Evolutionary conservation across 768 basidiomycete genomes (phyloP).

Genomic region (Pleurotus citrinopileatus): DNA sequence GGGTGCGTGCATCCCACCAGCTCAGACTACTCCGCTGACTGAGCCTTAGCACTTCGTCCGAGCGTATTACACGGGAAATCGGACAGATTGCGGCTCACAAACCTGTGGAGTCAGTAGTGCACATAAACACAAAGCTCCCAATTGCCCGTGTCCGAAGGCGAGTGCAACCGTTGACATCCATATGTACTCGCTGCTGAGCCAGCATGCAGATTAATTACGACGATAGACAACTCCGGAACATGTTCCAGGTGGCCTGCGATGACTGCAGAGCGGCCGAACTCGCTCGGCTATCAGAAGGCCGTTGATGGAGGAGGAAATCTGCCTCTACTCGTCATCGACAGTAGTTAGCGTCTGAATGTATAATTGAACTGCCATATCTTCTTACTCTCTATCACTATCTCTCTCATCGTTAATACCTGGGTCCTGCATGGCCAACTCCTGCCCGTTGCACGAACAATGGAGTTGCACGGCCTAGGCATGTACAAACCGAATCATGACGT

Average conservation of each 20-base stretch:
- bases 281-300: slow-evolving; percentile 18
- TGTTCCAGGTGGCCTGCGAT: slow-evolving; percentile 67
- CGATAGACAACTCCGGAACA: slow-evolving; percentile 54
- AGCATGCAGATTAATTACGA: slow-evolving; percentile 36
- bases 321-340: too few relatives aligned
- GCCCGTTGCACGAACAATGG: neutral
- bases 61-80: slow-evolving; percentile 59
- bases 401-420: too few relatives aligned
- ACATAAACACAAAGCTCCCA: slow-evolving; percentile 59
- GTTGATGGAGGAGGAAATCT: slow-evolving; percentile 18
- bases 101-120: slow-evolving; percentile 51
- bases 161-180: slow-evolving; percentile 15
- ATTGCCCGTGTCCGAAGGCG: slow-evolving; percentile 53
- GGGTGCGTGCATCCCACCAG: slow-evolving; percentile 24
- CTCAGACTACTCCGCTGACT: slow-evolving; percentile 5
- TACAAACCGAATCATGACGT: slow-evolving; percentile 7
- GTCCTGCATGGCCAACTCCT: too few relatives aligned
- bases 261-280: slow-evolving; percentile 41
- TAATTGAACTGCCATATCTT: too few relatives aligned
- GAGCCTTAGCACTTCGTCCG: slow-evolving; percentile 57
- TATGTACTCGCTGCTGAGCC: neutral
- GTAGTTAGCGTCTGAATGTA: too few relatives aligned
- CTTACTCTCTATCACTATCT: too few relatives aligned
- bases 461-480: neutral
- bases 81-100: slow-evolving; percentile 49